Evolutionary conservation across 352 stramenopile genomes (phyloP).

Genomic region (Globisporangium viniferum): DNA sequence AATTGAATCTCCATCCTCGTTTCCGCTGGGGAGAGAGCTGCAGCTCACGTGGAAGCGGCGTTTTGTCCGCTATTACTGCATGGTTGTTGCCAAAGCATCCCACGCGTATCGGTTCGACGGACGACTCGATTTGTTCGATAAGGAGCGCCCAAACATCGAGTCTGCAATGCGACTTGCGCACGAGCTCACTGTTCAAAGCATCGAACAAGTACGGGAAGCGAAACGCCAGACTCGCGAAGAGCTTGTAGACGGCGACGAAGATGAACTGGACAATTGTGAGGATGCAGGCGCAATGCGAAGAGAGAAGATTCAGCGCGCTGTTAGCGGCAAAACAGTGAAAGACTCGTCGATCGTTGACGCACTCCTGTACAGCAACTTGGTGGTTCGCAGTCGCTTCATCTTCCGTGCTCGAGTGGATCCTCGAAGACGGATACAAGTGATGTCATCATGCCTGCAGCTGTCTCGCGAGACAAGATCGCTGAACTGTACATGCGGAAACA

Average conservation of each 20-base stretch:
- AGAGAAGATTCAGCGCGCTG: conserved; percentile 12
- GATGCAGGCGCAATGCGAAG: conserved; percentile 21
- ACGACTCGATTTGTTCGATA: conserved; percentile 67
- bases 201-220: conserved; percentile 61
- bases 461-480: conserved; percentile 64
- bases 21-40: conserved; percentile 54
- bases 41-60: conserved; percentile 75
- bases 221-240: conserved; percentile 39
- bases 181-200: conserved; percentile 71
- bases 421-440: conserved; percentile 58
- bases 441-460: conserved; percentile 70
- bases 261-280: conserved; percentile 16
- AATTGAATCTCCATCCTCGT: conserved; percentile 25
- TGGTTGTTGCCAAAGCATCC: conserved; percentile 70
- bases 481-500: conserved; percentile 64
- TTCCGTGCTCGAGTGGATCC: conserved; percentile 75
- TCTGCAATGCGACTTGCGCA: conserved; percentile 73
- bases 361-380: conserved; percentile 75
- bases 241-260: conserved; percentile 24
- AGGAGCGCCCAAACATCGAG: conserved; percentile 79
- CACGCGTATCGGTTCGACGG: conserved; percentile 77
- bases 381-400: conserved; percentile 78
- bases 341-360: conserved; percentile 76
- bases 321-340: conserved; percentile 23
- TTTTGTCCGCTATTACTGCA: conserved; percentile 86